Percentiles rank a stretch among this genome's conserved stretches.
phyloP scores from a whole-genome alignment of 2,329 filamentous ascomycete species.

The Nemania sp. region DNA sequence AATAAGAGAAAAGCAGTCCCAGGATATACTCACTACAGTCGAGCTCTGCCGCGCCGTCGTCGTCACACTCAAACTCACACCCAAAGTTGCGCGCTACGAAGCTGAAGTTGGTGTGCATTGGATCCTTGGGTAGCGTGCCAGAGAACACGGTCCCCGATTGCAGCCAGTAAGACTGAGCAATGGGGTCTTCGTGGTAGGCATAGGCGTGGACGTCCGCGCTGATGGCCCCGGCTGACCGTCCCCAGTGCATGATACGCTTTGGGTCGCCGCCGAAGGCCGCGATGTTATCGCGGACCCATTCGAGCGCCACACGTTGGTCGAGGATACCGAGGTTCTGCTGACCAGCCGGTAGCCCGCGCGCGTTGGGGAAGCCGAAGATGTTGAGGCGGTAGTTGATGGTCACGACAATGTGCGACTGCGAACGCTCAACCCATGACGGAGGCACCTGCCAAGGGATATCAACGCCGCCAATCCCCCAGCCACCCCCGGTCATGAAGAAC shows the following conservation, averaged over 20 bases:
- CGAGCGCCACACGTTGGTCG: conserved; percentile 65
- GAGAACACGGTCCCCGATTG: conserved; percentile 11
- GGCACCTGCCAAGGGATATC: conserved; percentile 39
- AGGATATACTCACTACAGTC: conserved; percentile 20
- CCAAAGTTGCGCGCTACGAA: conserved; percentile 6
- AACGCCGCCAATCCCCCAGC: conserved; percentile 25
- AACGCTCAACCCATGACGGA: conserved; percentile 37
- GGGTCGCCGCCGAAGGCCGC: conserved; percentile 51
- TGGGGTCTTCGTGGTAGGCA: conserved; percentile 21
- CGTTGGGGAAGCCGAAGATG: conserved; percentile 46
- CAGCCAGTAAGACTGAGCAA: conserved; percentile 4
- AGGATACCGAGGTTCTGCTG: conserved; percentile 55
- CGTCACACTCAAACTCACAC: conserved; percentile 15
- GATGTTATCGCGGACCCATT: conserved; percentile 64
- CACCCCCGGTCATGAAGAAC: conserved; percentile 39
- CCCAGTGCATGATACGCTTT: conserved; percentile 55
- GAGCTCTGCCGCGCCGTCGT: neutral
- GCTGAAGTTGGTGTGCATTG: conserved; percentile 4
- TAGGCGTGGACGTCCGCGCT: conserved; percentile 30
- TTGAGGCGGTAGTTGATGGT: conserved; percentile 46
- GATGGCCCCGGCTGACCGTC: conserved; percentile 59
- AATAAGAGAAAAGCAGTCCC: conserved; percentile 14
- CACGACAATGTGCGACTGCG: conserved; percentile 40
- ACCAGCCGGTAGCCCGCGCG: conserved; percentile 48
- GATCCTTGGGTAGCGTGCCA: conserved; percentile 15